phyloP scores from a whole-genome alignment of 2,329 filamentous ascomycete species.

The Trichoderma atroviride region DNA sequence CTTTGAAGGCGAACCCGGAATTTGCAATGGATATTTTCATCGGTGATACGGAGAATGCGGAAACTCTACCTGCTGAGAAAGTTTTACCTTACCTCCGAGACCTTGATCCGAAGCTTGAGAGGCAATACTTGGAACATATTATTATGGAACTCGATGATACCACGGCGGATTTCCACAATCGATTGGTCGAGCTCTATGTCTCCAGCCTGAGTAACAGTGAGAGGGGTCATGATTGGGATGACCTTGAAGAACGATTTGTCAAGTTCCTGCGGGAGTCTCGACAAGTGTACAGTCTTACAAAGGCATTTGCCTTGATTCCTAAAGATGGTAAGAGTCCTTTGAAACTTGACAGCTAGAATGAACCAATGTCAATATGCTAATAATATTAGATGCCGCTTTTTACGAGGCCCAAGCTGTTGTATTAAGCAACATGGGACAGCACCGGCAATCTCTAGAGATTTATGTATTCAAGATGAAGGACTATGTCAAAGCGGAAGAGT shows the following conservation, averaged over 20 bases:
- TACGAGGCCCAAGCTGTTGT: slow-evolving; percentile 90
- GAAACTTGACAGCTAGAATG: background rate
- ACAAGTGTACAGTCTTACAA: slow-evolving; percentile 74
- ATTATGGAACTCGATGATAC: slow-evolving; percentile 83
- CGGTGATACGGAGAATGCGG: slow-evolving; percentile 91
- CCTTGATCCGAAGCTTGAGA: slow-evolving; percentile 72
- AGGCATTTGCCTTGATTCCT: slow-evolving; percentile 76
- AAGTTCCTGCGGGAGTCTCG: slow-evolving; percentile 74
- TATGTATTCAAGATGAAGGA: slow-evolving; percentile 94
- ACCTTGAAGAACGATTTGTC: slow-evolving; percentile 68
- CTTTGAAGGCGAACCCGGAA: slow-evolving; percentile 69
- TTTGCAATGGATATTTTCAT: slow-evolving; percentile 91
- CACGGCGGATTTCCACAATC: slow-evolving; percentile 85
- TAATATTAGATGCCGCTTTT: slow-evolving; percentile 70
- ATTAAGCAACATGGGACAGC: slow-evolving; percentile 90
- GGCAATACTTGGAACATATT: slow-evolving; percentile 86
- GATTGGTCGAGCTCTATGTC: slow-evolving; percentile 69
- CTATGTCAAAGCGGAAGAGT: slow-evolving; percentile 91
- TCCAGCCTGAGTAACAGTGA: slow-evolving; percentile 57
- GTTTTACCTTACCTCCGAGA: slow-evolving; percentile 74
- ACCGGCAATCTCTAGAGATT: slow-evolving; percentile 94
- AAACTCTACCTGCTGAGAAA: slow-evolving; percentile 76
- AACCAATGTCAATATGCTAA: background rate
- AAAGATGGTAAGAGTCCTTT: slow-evolving; percentile 64
- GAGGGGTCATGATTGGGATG: slow-evolving; percentile 54